Conservation (phyloP, 2,329 filamentous ascomycete species). For the Diplodia mutila region DNA sequence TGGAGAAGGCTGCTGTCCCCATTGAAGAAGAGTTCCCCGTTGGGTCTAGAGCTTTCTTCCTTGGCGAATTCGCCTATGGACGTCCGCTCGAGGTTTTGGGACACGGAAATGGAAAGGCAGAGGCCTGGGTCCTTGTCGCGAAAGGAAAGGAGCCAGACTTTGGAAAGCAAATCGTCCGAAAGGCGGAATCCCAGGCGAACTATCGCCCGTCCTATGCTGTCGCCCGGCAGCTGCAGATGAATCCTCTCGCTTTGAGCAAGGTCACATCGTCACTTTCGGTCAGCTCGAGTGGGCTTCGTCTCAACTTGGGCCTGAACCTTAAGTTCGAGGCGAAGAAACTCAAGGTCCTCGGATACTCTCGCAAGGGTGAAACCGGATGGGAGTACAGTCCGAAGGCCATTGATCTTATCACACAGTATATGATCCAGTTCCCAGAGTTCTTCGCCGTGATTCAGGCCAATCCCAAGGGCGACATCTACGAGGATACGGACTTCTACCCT, state of each 20-base stretch:
- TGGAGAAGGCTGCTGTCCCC: conserved; percentile 84
- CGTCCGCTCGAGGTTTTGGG: conserved; percentile 81
- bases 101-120: conserved; percentile 74
- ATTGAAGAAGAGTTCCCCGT: conserved; percentile 90
- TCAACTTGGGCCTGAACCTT: conserved; percentile 92
- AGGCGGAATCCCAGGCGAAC: conserved; percentile 70
- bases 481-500: conserved; percentile 84
- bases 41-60: conserved; percentile 83
- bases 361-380: conserved; percentile 85
- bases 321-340: conserved; percentile 96
- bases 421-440: conserved; percentile 93
- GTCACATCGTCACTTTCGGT: conserved; percentile 94
- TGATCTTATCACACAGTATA: conserved; percentile 80
- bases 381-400: conserved; percentile 90
- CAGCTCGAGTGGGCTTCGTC: conserved; percentile 75
- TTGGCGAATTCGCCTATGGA: conserved; percentile 92
- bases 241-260: conserved; percentile 88
- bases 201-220: conserved; percentile 91
- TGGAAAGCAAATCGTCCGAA: conserved; percentile 70
- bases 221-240: conserved; percentile 77
- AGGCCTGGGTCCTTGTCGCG: conserved; percentile 75
- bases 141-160: conserved; percentile 81
- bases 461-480: conserved; percentile 80
- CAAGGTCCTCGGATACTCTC: conserved; percentile 94
- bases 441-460: conserved; percentile 86